phyloP scores from a whole-genome alignment of 306 rosid species.

The Cyamopsis tetragonoloba region DNA sequence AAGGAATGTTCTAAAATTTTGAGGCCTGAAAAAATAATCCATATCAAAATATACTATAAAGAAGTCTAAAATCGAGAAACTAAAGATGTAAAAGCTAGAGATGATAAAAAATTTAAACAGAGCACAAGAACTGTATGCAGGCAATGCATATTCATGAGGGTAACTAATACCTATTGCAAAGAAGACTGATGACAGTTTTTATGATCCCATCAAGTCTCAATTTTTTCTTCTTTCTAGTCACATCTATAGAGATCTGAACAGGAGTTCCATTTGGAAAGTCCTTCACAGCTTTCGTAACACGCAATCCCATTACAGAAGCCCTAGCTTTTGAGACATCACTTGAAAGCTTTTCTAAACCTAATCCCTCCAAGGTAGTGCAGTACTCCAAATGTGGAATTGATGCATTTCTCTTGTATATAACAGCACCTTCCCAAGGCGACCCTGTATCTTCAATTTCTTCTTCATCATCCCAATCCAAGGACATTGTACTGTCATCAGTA shows the following conservation, averaged over 20 bases:
- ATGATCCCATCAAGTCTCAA: conserved; percentile 91
- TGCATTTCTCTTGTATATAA: conserved; percentile 70
- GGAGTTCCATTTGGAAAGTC: conserved; percentile 85
- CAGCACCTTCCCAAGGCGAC: conserved; percentile 91
- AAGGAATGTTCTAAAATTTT: neutral
- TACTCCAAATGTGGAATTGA: conserved; percentile 65
- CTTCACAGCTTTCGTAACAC: conserved; percentile 66
- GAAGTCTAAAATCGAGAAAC: conserved; percentile 4
- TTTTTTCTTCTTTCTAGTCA: conserved; percentile 61
- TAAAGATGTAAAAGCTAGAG: neutral
- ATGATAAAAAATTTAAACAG: neutral
- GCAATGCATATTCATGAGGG: conserved; percentile 4
- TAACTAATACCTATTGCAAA: conserved; percentile 77
- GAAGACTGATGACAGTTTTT: conserved; percentile 68
- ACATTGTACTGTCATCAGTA: conserved; percentile 27
- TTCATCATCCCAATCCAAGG: conserved; percentile 42
- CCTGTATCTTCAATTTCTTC: conserved; percentile 47
- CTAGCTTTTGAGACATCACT: conserved; percentile 59
- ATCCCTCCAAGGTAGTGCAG: conserved; percentile 93
- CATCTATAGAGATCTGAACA: conserved; percentile 82
- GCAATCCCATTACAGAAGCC: conserved; percentile 84
- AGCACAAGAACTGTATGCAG: neutral
- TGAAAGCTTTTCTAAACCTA: conserved; percentile 71
- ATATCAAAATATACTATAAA: neutral
- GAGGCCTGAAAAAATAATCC: neutral